A percentile compares a stretch with the other conserved stretches of the same genome.
Conservation (phyloP, 163 green algal species). For the Prototheca stagnorum region DNA sequence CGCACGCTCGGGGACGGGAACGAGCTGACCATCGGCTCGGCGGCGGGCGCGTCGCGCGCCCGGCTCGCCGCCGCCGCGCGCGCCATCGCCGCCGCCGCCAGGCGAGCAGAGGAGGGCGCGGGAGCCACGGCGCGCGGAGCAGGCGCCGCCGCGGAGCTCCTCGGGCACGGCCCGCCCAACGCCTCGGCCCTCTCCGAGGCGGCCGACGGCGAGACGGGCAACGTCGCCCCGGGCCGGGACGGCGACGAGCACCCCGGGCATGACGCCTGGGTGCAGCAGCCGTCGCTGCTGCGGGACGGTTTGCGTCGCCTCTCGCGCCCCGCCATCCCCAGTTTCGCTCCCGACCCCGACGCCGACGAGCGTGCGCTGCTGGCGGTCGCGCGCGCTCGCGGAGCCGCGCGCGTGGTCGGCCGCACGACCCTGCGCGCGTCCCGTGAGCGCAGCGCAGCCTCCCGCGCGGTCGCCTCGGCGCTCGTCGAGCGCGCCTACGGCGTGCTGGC, state of each 20-base stretch:
- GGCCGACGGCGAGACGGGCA: neutral
- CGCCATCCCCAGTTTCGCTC: too few species aligned
- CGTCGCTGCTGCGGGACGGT: neutral
- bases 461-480: too few species aligned
- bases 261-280: slow-evolving; percentile 1
- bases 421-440: too few species aligned
- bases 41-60: neutral
- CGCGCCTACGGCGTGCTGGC: too few species aligned
- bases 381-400: too few species aligned
- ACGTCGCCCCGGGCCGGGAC: too few species aligned
- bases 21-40: neutral
- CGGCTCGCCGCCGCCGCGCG: neutral
- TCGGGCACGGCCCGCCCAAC: neutral
- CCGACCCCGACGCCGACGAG: too few species aligned
- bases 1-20: too few species aligned
- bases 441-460: too few species aligned
- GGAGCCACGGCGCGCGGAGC: neutral
- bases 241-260: neutral
- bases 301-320: too few species aligned
- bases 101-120: neutral
- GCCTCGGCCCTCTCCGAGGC: neutral
- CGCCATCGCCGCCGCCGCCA: neutral
- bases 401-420: too few species aligned
- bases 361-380: too few species aligned
- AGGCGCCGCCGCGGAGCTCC: neutral